Evolutionary conservation across 1,139 yeast species (phyloP), one percentile per base, ranked within the genome.

Genomic region (Pichia sp.): DNA sequence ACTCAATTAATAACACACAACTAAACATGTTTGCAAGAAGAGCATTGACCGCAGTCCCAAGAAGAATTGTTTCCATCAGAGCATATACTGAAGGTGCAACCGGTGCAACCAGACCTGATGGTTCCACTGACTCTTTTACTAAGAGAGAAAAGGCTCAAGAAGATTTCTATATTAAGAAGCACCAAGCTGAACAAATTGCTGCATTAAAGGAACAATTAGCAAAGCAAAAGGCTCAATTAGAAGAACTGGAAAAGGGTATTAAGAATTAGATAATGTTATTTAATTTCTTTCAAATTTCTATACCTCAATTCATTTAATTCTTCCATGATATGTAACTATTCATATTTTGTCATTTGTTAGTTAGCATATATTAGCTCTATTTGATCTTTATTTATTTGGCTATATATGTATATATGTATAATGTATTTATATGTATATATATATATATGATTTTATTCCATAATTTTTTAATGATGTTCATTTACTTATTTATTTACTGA

Each of bases 91-190:
- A 75, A 57, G 82, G 82, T 51, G 68, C 77, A 58, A 71, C 79
- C 47, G 83, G 83, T 52, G 68, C 78, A 40, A 72, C 77, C 54
- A 77, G 83, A 58, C 66, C 74, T 47, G 72, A 70, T 45, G 74
- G 72, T 47, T 64, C 73, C 43, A 65, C 70, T 42, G 83, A 79
- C 59, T 71, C 80, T 50, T 79, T 79, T 67, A 69, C 73, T 59
- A 76, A 81, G 66, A 81, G 88, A 63, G 89, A 83, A 68, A 77
- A 76, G 70, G 87, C 87, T 53, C 76, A 75, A 59, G 89, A 83
- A 70, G 84, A 82, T 67, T 68, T 66, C 59, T 83, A 76, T 69
- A 73, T 82, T 64, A 74, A 68, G 62, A 76, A 78, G 61, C 77
- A 70, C 56, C 87, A 83, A 68, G 76, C 77, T 64, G 86, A 80